Evolutionary conservation across 192 early-diverging fungal genomes (phyloP).

Genomic region (Spinellus fusiger): DNA sequence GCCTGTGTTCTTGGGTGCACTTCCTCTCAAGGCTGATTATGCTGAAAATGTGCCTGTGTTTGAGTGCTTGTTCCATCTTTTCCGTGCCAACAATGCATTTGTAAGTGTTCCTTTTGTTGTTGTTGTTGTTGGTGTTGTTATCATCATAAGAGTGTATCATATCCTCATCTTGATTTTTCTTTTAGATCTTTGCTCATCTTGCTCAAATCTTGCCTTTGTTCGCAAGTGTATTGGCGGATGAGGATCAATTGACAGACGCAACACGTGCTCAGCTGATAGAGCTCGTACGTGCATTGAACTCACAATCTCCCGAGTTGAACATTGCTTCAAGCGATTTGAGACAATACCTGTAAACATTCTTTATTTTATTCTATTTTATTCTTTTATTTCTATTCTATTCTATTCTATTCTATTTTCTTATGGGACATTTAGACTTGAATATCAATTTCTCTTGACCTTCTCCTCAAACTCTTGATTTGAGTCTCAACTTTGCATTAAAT

Average conservation of each 20-base stretch:
- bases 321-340: constrained; percentile 30
- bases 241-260: constrained; percentile 49
- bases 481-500: no score
- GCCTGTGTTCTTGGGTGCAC: constrained; percentile 54
- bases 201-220: constrained; percentile 50
- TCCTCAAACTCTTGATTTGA: no score
- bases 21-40: constrained; percentile 73
- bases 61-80: constrained; percentile 59
- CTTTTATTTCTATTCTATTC: no score
- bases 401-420: no score
- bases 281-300: constrained; percentile 47
- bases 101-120: constrained; percentile 18
- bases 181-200: constrained; percentile 45
- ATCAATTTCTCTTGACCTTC: no score
- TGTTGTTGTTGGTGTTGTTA: background rate
- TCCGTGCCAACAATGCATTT: constrained; percentile 45
- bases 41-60: constrained; percentile 76
- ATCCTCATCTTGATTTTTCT: background rate
- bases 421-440: no score
- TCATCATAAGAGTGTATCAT: no score
- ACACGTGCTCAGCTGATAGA: constrained; percentile 55
- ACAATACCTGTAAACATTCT: constrained; percentile 23
- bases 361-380: constrained; percentile 3
- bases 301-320: constrained; percentile 38
- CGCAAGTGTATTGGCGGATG: constrained; percentile 46